phyloP scores from a whole-genome alignment of 345 rosid species.

The Geranium brycei region DNA sequence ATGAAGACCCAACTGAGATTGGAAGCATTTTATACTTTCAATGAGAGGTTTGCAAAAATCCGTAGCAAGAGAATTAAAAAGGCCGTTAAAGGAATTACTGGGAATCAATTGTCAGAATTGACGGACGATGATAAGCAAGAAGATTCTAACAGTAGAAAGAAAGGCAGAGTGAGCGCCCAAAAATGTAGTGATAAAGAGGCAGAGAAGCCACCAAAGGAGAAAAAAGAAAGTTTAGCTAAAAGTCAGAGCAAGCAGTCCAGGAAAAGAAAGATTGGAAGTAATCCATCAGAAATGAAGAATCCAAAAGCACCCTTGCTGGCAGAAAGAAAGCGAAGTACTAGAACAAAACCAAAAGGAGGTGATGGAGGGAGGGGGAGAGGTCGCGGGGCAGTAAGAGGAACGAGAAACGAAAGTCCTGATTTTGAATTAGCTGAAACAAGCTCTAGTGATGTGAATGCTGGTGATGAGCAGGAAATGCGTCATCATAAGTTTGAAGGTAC shows the following conservation, averaged over 20 bases:
- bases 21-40: conserved; percentile 93
- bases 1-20: conserved; percentile 81
- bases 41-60: conserved; percentile 89
- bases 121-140: conserved; percentile 29
- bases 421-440: conserved; percentile 33
- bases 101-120: conserved; percentile 31
- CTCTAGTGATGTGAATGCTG: conserved; percentile 26
- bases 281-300: not conserved
- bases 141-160: conserved; percentile 28
- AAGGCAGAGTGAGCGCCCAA: conserved; percentile 15
- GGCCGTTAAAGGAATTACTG: conserved; percentile 82
- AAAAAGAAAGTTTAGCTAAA: conserved; percentile 18
- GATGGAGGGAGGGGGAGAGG: conserved; percentile 23
- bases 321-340: conserved; percentile 6
- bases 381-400: conserved; percentile 25
- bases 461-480: conserved; percentile 17
- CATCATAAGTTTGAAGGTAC: conserved; percentile 16
- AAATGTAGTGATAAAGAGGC: conserved; percentile 20
- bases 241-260: conserved; percentile 20
- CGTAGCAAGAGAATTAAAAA: conserved; percentile 83
- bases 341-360: conserved; percentile 16
- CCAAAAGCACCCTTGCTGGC: conserved; percentile 8
- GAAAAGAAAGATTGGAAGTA: conserved; percentile 8
- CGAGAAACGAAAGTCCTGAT: conserved; percentile 17
- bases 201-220: conserved; percentile 18